These are phyloP conservation scores for Crassisporium funariophilum DNA, from an alignment of 768 basidiomycete genomes.

Conservation along the genomic window DNA sequence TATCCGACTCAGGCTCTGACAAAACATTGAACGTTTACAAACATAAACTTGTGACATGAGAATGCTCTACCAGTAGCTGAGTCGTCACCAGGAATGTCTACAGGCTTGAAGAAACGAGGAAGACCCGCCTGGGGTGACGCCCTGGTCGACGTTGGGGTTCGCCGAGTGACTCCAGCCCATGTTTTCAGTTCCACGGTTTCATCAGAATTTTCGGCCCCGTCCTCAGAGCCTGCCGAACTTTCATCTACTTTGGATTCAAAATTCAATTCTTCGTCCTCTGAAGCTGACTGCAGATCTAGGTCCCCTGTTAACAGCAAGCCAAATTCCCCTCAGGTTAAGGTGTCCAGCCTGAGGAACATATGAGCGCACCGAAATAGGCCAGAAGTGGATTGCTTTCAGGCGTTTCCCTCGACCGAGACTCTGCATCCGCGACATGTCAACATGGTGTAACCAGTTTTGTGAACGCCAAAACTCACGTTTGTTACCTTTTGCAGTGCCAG, in stretches of 20 bases:
- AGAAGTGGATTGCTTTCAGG: conserved; percentile 44
- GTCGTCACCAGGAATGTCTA: conserved; percentile 13
- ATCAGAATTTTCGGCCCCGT: conserved; percentile 7
- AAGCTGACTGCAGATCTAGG: conserved; percentile 54
- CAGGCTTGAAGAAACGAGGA: background rate
- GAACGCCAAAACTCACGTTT: conserved; percentile 3
- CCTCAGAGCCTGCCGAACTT: conserved; percentile 2
- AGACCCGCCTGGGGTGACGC: too few relatives aligned
- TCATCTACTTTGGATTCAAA: conserved; percentile 9
- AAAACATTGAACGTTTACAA: conserved; percentile 3
- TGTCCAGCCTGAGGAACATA: background rate
- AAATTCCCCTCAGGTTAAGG: background rate
- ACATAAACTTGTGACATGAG: background rate
- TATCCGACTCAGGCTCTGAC: conserved; percentile 38
- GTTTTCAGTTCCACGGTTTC: conserved; percentile 1
- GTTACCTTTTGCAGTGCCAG: background rate
- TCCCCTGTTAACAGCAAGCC: conserved; percentile 33
- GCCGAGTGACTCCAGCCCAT: background rate
- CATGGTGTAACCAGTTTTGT: background rate
- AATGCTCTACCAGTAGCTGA: conserved; percentile 26
- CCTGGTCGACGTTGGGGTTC: background rate
- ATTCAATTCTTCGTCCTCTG: conserved; percentile 40
- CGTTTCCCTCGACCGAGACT: background rate
- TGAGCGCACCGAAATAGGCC: conserved; percentile 54
- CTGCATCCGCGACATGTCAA: background rate